Evolutionary conservation across 768 basidiomycete genomes (phyloP), one percentile per base, ranked within the genome.

Genomic region (Leccinum pellstonianum): DNA sequence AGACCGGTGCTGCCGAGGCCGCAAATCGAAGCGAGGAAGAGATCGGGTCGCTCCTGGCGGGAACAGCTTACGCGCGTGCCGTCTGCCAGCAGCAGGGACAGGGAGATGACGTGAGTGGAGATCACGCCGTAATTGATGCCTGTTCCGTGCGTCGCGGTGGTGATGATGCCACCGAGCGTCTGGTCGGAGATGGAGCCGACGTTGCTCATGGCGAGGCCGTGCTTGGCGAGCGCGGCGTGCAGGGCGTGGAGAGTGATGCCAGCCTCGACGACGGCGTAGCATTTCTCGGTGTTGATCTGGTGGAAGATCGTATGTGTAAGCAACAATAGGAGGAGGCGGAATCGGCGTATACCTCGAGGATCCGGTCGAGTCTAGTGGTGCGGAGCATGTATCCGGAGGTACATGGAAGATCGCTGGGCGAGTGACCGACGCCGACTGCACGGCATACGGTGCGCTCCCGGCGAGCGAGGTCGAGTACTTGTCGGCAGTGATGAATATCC

Each of bases 161-260:
- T 87, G 68, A 98, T 81, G 66, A 95, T 85, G 48, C 97, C 97
- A 27, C 85, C 95, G 63, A 99, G 81, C 3, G 94, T 93, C 73
- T 98, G 96, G 72, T 97, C 95, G 37, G 94, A 96, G 68, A 99
- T 98, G 29, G 94, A 95, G 37, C 97, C 97, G 61, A 98, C 81
- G 74, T 91, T 96, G 68, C 83, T 86, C 84, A 99, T 88, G 41
- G 95, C 95, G 33, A 98, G 83, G 35, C 81, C 80, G 66, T 87
- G 77, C 12, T 76, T 72, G 52, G 80, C 83, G 57, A 98, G 87
- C 15, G 80, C 79, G 23, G 73, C 76, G 64, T 96, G 93, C 5
- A 98, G 81, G 53, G 82, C 78, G 58, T 87, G 79, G 57, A 98
- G 85, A 5, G 83, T 86, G 70, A 94, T 88, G 21, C 93, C 93